Base-by-base conservation (phyloP, 2,329 filamentous ascomycete genomes). In the Penicillium sp. region DNA sequence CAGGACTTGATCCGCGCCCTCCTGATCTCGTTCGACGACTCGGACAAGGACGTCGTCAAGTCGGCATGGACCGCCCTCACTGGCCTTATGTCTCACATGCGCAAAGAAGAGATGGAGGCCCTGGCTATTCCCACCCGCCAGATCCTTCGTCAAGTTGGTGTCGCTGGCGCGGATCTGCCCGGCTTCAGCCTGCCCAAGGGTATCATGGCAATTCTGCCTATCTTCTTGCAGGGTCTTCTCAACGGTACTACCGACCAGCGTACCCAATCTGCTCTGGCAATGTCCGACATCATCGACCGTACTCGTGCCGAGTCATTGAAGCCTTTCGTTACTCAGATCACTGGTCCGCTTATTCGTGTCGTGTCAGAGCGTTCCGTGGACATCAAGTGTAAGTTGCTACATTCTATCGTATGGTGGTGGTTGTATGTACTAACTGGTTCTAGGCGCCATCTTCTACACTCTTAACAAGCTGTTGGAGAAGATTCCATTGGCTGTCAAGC, bases 61-160 rank as follows among this genome's bases (percentile, higher is more conserved):
- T 84, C 90, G 42, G 86, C 93, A 21, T 97, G 92, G 92, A 82
- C 85, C 50, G 93, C 92, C 5, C 83, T 99, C 55, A 91, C 79
- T 64, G 89, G 90, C 54, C 88, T 99, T 64, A 97, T 92, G 43
- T 92, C 92, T 72, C 88, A 86, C 64, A 83, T 99, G 57, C 88
- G 88, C 69, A 99, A 99, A 74, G 95, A 99, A 70, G 93, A 97
- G 75, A 97, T 99, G 94, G 95, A 99, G 70, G 86, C 88, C 0
- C 81, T 99, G 43, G 92, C 96, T 16, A 79, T 85, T 50, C 94
- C 93, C 0, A 96, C 93, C 2, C 83, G 93, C 55, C 89, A 95
- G 72, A 88, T 90, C 1, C 81, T 99, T 50, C 87, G 90, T 61
- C 90, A 93, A 67, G 89, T 97, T 44, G 94, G 95, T 64, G 90